Evolutionary conservation across 139 green algal genomes (phyloP), one percentile per base, ranked within the genome.

Genomic region (Astrephomene gubernaculifera): DNA sequence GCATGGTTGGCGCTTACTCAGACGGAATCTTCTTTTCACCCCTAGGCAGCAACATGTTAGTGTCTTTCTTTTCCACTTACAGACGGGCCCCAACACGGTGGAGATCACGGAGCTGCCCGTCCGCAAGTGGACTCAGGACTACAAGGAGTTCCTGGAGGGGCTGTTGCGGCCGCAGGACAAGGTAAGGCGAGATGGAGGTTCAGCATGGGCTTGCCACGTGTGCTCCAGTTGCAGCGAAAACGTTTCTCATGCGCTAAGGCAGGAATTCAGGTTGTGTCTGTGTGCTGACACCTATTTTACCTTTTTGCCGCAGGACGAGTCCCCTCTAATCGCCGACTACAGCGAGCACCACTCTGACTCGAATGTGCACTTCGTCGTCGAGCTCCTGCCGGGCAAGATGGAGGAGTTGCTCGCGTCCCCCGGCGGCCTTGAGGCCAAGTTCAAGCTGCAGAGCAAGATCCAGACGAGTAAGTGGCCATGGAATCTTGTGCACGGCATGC

Each of bases 131-230:
- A 99, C 97, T 2, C 88, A 98, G 90, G 96, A 99, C 90, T 99
- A 99, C 93, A 99, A 99, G 92, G 97, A 99, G 88, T 98, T 98
- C 76, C 88, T 99, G 86, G 97, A 99, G 93, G 83, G 82, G 2
- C 81, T 99, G 89, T 89, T 98, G 54, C 97, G 96, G 87, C 81
- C 80, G 5, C 63, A 87, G 52, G 49, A 87, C 29, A 81, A 87
- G 81, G 80, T 71, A 25, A 10, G 71, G 8, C 14, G n/a, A n/a
- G n/a, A 33, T n/a, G n/a, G n/a, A n/a, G n/a, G n/a, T n/a, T n/a
- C n/a, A n/a, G n/a, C n/a, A n/a, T n/a, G n/a, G n/a, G 17, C 17
- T 60, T 21, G 52, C 17, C 17, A 60, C 52, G 52, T 60, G n/a
- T n/a, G n/a, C n/a, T n/a, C n/a, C n/a, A n/a, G n/a, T n/a, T n/a